Conservation (phyloP, 495 filamentous ascomycete genomes). For the Corynascus novoguineensis region DNA sequence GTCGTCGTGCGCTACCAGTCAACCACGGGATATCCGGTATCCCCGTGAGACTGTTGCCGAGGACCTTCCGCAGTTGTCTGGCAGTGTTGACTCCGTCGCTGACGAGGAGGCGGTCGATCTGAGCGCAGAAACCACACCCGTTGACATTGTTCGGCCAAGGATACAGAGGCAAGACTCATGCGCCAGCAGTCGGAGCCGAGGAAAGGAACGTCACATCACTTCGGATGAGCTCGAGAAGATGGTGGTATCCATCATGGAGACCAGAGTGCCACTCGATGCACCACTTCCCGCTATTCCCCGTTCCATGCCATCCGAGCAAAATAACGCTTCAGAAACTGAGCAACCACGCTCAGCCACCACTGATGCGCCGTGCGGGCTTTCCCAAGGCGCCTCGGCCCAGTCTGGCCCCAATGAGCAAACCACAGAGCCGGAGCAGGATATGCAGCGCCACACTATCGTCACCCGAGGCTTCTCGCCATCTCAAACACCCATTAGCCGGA, state of each 20-base stretch:
- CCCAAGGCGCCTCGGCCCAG: constrained; percentile 26
- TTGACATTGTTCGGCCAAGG: constrained; percentile 54
- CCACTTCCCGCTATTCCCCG: constrained; percentile 50
- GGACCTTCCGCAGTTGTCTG: constrained; percentile 82
- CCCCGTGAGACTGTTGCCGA: constrained; percentile 16
- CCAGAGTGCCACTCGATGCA: constrained; percentile 60
- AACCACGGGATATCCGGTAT: constrained; percentile 45
- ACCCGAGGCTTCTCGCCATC: constrained; percentile 85
- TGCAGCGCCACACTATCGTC: constrained; percentile 59
- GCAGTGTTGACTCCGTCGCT: constrained; percentile 77
- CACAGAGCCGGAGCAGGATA: constrained; percentile 31
- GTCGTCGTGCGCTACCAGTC: constrained; percentile 34
- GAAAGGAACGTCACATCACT: constrained; percentile 85
- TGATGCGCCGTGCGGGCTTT: constrained; percentile 33
- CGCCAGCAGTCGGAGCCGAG: constrained; percentile 55
- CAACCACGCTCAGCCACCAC: constrained; percentile 36
- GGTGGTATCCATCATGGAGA: constrained; percentile 76
- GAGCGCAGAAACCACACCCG: constrained; percentile 50
- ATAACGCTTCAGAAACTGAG: constrained; percentile 23
- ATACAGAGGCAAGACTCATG: constrained; percentile 53
- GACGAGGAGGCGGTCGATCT: constrained; percentile 73
- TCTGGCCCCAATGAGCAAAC: constrained; percentile 32
- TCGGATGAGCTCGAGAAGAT: constrained; percentile 82
- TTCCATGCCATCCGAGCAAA: constrained; percentile 19
- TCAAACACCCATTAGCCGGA: constrained; percentile 58